phyloP scores from a whole-genome alignment of 1,284 basidiomycete species.

The Boletus hoseneyae region DNA sequence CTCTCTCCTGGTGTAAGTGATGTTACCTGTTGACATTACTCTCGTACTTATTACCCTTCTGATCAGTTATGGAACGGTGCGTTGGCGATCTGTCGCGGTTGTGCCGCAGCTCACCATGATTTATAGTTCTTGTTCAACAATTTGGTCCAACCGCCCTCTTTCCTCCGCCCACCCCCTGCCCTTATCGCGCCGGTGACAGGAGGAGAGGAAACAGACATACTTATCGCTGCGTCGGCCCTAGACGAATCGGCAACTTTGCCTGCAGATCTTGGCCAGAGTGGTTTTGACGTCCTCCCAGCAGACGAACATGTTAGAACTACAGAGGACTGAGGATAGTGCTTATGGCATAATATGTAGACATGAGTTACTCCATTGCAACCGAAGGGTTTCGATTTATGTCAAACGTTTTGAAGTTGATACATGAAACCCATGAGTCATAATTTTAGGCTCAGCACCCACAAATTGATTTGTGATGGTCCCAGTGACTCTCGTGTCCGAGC shows the following conservation, averaged over 20 bases:
- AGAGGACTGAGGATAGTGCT: slow-evolving; percentile 10
- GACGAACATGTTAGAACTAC: slow-evolving; percentile 39
- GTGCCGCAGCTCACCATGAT: slow-evolving; percentile 12
- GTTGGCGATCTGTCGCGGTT: slow-evolving; percentile 15
- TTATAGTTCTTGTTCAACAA: slow-evolving; percentile 76
- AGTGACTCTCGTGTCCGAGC: background rate
- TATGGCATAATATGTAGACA: background rate
- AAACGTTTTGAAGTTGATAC: slow-evolving; percentile 7
- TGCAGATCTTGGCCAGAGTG: slow-evolving; percentile 66
- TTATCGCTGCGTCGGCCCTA: slow-evolving; percentile 44
- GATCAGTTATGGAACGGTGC: slow-evolving; percentile 57
- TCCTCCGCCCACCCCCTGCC: slow-evolving; percentile 44
- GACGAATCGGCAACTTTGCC: slow-evolving; percentile 75
- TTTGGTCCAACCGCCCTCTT: slow-evolving; percentile 60
- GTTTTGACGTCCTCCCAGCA: slow-evolving; percentile 66
- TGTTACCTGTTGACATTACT: slow-evolving; percentile 29
- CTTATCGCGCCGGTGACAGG: slow-evolving; percentile 32
- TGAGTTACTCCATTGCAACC: background rate
- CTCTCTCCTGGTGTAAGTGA: slow-evolving; percentile 75
- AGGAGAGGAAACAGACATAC: slow-evolving; percentile 50
- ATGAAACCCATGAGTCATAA: slow-evolving; percentile 1
- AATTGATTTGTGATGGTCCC: too few species aligned
- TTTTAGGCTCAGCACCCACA: background rate
- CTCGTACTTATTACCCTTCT: slow-evolving; percentile 8
- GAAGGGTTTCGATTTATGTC: background rate